phyloP scores from a whole-genome alignment of 1,139 yeast genomes.

The Yamadazyma pseudoaaseri region DNA sequence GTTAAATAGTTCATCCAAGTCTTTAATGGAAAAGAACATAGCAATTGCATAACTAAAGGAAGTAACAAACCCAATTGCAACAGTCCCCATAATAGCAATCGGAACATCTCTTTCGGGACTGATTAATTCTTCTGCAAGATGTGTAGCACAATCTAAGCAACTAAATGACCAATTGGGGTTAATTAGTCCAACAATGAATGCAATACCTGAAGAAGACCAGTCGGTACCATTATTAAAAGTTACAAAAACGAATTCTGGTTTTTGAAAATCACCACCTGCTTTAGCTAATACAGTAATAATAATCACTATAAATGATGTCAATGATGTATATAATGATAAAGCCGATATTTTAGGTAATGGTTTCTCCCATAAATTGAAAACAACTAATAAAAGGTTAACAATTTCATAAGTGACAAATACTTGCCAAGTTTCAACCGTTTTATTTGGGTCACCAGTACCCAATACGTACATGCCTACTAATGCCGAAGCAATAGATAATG shows the following conservation, averaged over 20 bases:
- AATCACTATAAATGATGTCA: conserved; percentile 52
- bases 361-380: conserved; percentile 58
- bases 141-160: conserved; percentile 70
- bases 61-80: conserved; percentile 63
- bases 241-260: conserved; percentile 59
- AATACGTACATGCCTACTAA: conserved; percentile 57
- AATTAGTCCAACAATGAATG: conserved; percentile 63
- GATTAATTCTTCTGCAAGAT: conserved; percentile 66
- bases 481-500: conserved; percentile 48
- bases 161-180: conserved; percentile 71
- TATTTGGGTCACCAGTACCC: conserved; percentile 33
- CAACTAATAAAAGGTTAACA: conserved; percentile 36
- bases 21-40: conserved; percentile 59
- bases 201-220: conserved; percentile 58
- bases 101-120: conserved; percentile 62
- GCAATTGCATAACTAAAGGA: conserved; percentile 59
- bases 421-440: conserved; percentile 52
- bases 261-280: conserved; percentile 47
- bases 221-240: conserved; percentile 65
- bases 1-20: conserved; percentile 44
- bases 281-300: conserved; percentile 55
- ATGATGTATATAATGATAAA: conserved; percentile 53
- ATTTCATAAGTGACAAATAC: conserved; percentile 52
- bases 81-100: conserved; percentile 61
- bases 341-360: conserved; percentile 54